Evolutionary conservation across 2,329 filamentous ascomycete genomes (phyloP).

Genomic region (Arachnomyces sp.): DNA sequence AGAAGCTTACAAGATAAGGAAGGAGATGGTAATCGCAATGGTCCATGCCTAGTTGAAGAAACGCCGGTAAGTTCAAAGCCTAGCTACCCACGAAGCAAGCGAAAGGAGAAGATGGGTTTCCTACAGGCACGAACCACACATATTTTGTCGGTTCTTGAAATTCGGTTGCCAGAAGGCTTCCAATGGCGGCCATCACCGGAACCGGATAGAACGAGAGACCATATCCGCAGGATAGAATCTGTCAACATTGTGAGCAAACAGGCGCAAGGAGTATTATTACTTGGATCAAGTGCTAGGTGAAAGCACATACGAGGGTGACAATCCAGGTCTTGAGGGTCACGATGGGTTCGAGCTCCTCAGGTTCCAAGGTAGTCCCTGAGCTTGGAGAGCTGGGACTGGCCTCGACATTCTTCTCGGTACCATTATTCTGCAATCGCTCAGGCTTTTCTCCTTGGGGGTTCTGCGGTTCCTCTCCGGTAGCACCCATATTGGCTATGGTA

Average conservation of each 20-base stretch:
- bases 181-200: slow-evolving; percentile 23
- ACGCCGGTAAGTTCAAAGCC: background rate
- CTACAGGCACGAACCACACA: slow-evolving; percentile 24
- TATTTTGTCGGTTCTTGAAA: slow-evolving; percentile 21
- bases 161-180: slow-evolving; percentile 18
- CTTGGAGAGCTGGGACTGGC: no score
- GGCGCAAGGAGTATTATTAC: no score
- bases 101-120: background rate
- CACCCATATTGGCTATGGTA: no score
- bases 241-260: background rate
- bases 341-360: slow-evolving; percentile 4
- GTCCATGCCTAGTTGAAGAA: slow-evolving; percentile 20
- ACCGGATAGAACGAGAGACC: slow-evolving; percentile 28
- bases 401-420: no score
- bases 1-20: slow-evolving; percentile 29
- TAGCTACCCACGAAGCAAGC: no score
- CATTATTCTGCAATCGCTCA: no score
- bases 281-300: background rate
- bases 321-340: slow-evolving; percentile 13
- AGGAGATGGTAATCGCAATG: slow-evolving; percentile 36
- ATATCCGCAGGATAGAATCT: slow-evolving; percentile 27
- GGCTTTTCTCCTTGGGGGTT: no score
- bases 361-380: no score
- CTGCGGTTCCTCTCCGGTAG: no score
- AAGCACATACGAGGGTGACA: slow-evolving; percentile 7